Base-by-base conservation (phyloP, 164 flowering plant genomes). In the Dillenia turbinata region DNA sequence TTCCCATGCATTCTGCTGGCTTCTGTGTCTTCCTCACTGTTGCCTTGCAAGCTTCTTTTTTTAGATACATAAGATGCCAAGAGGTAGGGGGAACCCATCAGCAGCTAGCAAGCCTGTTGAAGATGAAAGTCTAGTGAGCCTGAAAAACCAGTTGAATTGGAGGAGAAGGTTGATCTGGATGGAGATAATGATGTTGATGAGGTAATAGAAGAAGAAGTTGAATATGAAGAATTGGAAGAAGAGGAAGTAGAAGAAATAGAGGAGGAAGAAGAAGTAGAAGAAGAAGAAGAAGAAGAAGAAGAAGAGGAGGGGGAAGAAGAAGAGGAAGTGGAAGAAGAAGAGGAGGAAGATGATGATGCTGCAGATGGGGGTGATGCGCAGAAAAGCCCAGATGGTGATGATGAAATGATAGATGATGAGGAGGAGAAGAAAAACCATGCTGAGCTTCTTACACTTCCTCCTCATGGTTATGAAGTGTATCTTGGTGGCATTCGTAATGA, bases 381-480 rank as follows among this genome's bases (percentile, higher is more conserved):
- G 15, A 75, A 60, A 47, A 67, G 51, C 17, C 66, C 54, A 40
- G 69, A 57, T 68, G 76, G 57, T 47, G 83, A 72, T 61, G 83
- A 69, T 50, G 78, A 79, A 46, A 78, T 79, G 78, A 33, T 33
- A 59, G 75, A 68, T 26, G 91, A 77, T 51, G 77, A 80, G 54
- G 85, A 79, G 54, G 87, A 80, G 65, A 74, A 66, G 58, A 72
- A 72, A 69, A 81, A 83, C 56, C 92, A 84, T 73, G 86, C 77
- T 48, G 90, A 85, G 59, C 92, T 93, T 74, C 94, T 93, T 77
- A 78, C 92, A 48, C 89, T 85, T 70, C 97, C 98, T 63, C 89
- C 96, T 66, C 97, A 92, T 78, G 97, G 97, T 45, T 88, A 93
- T 48, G 96, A 92, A 74, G 89, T 92, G 9, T 92, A 82, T 64